Conservation (phyloP, 164 flowering plant species). For the Stephania yunnanensis region DNA sequence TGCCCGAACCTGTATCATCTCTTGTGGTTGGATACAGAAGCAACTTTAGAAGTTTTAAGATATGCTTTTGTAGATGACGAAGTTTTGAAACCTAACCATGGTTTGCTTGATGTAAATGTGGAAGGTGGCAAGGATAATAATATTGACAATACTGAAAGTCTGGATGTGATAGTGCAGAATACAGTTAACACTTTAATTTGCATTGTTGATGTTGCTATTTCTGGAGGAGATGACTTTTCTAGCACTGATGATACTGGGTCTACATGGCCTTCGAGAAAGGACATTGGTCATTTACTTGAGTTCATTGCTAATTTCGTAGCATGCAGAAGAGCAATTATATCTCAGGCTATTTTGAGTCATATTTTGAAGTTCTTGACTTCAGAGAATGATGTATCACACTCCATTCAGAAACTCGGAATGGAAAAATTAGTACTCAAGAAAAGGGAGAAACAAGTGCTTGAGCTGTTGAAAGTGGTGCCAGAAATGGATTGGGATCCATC, state of each 20-base stretch:
- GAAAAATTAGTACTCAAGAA: conserved; percentile 16
- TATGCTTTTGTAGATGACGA: conserved; percentile 62
- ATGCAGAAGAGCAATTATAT: conserved; percentile 42
- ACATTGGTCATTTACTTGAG: conserved; percentile 56
- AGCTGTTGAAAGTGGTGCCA: conserved; percentile 62
- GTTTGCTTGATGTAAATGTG: conserved; percentile 21
- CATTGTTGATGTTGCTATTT: conserved; percentile 42
- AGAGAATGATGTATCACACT: conserved; percentile 22
- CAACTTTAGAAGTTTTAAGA: conserved; percentile 76
- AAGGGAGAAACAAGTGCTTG: conserved; percentile 79
- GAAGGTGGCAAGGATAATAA: conserved; percentile 27
- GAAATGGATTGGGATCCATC: conserved; percentile 64
- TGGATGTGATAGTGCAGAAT: conserved; percentile 44
- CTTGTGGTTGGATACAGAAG: conserved; percentile 79
- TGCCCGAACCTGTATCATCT: conserved; percentile 59
- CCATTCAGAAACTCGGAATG: conserved; percentile 19
- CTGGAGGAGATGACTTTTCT: conserved; percentile 25
- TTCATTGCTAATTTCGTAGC: conserved; percentile 72
- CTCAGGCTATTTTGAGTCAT: conserved; percentile 45
- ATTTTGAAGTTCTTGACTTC: conserved; percentile 68
- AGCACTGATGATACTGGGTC: conserved; percentile 26
- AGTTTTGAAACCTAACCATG: conserved; percentile 22
- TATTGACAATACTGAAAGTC: conserved; percentile 16
- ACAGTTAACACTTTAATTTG: conserved; percentile 53
- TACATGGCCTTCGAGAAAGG: conserved; percentile 76